These are phyloP conservation scores for Pugionium dolabratum DNA, from an alignment of 345 rosid genomes.

Conservation along the genomic window DNA sequence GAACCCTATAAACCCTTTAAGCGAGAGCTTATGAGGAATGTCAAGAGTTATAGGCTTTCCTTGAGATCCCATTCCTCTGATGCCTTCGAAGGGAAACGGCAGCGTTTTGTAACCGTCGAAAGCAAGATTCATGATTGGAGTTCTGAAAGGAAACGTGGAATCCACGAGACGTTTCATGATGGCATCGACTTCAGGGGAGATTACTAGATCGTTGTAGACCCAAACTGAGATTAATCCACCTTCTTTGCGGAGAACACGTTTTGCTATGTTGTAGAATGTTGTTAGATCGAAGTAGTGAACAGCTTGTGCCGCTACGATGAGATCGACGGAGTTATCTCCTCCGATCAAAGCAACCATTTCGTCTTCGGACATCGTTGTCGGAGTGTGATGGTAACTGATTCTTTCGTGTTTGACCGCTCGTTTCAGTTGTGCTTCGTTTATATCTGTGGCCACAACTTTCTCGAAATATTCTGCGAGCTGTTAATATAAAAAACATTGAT, in stretches of 20 bases:
- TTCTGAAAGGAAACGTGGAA: slow-evolving; percentile 34
- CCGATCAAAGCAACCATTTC: slow-evolving; percentile 50
- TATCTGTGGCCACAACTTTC: slow-evolving; percentile 58
- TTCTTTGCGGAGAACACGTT: slow-evolving; percentile 37
- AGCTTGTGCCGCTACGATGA: slow-evolving; percentile 40
- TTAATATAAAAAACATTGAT: no score
- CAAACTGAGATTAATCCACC: slow-evolving; percentile 40
- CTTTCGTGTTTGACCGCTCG: slow-evolving; percentile 47
- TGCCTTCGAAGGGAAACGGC: slow-evolving; percentile 39
- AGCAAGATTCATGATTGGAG: slow-evolving; percentile 38
- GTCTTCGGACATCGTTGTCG: slow-evolving; percentile 51
- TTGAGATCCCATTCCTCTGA: slow-evolving; percentile 35
- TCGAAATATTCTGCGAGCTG: slow-evolving; percentile 66
- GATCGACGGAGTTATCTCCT: slow-evolving; percentile 57
- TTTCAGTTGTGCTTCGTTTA: slow-evolving; percentile 58
- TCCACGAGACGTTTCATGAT: slow-evolving; percentile 39
- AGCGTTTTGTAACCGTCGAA: slow-evolving; percentile 36
- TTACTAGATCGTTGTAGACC: slow-evolving; percentile 35
- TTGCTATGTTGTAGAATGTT: slow-evolving; percentile 38
- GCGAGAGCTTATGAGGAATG: slow-evolving; percentile 40
- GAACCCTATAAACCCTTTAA: slow-evolving; percentile 42
- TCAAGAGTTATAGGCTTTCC: slow-evolving; percentile 39
- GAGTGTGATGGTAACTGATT: slow-evolving; percentile 56
- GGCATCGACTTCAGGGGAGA: slow-evolving; percentile 40
- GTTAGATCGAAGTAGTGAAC: slow-evolving; percentile 39